phyloP scores from a whole-genome alignment of 768 basidiomycete genomes.

The Lactarius indigo region DNA sequence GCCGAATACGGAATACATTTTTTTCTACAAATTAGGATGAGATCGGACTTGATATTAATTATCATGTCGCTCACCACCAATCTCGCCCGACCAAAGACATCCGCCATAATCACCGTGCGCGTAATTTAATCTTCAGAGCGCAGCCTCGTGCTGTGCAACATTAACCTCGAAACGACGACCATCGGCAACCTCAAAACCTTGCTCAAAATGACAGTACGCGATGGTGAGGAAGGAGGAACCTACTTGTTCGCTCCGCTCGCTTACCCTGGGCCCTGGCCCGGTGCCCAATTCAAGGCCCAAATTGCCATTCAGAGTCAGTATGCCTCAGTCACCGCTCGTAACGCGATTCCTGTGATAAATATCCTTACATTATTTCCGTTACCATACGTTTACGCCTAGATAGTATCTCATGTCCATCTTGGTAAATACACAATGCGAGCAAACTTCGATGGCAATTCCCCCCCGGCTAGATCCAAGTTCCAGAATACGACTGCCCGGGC shows the following conservation, averaged over 20 bases:
- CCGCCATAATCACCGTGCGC: constrained; percentile 84
- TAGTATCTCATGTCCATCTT: no score
- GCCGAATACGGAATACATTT: no score
- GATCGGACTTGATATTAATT: no score
- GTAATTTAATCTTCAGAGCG: constrained; percentile 96
- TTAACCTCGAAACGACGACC: constrained; percentile 78
- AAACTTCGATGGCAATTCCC: constrained; percentile 79
- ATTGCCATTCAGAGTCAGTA: no score
- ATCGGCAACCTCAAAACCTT: constrained; percentile 79
- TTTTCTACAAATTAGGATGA: no score
- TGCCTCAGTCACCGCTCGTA: no score
- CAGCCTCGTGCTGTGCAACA: constrained; percentile 74
- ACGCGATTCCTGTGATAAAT: no score
- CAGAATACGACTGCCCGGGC: constrained; percentile 75
- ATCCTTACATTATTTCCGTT: no score
- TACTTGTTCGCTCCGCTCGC: constrained; percentile 15
- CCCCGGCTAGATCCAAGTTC: constrained; percentile 97
- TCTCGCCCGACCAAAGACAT: constrained; percentile 59
- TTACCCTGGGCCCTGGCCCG: background rate
- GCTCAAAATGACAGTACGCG: constrained; percentile 49
- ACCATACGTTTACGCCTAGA: no score
- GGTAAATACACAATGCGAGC: constrained; percentile 12
- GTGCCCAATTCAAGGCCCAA: background rate
- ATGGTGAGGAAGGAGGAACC: constrained; percentile 47
- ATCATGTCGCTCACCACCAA: constrained; percentile 57